phyloP scores from a whole-genome alignment of 176 grass and related monocot genomes.

The Miscanthus lutarioriparius region DNA sequence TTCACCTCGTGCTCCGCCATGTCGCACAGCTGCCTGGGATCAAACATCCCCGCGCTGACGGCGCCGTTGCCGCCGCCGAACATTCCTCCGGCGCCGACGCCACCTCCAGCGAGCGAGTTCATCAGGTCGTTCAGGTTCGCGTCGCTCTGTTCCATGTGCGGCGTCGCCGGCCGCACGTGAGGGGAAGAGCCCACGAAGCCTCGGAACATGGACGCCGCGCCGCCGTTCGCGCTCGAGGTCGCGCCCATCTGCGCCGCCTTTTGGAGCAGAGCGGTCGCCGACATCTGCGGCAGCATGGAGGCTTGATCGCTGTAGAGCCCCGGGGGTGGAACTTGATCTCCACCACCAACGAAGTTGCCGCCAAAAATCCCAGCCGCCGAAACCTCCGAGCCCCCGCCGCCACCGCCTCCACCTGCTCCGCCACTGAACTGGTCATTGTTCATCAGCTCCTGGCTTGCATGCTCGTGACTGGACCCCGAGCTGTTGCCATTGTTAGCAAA shows the following conservation, averaged over 20 bases:
- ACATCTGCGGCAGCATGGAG: conserved; percentile 77
- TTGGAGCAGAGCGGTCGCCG: conserved; percentile 87
- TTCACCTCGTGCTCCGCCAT: conserved; percentile 81
- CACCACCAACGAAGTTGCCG: conserved; percentile 50
- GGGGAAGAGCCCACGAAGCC: conserved; percentile 43
- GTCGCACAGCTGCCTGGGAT: conserved; percentile 53
- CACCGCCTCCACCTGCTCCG: conserved; percentile 23
- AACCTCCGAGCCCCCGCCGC: conserved; percentile 25
- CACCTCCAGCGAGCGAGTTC: conserved; percentile 72
- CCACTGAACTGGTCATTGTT: conserved; percentile 53
- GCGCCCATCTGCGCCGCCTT: conserved; percentile 96
- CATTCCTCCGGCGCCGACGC: conserved; percentile 41
- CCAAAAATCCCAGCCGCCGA: conserved; percentile 57
- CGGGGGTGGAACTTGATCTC: conserved; percentile 53
- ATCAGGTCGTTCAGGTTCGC: conserved; percentile 78
- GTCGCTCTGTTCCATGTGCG: conserved; percentile 72
- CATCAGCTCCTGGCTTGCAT: conserved; percentile 54
- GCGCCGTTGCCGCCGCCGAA: conserved; percentile 38
- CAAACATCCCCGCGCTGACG: conserved; percentile 50
- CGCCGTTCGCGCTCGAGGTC: conserved; percentile 58
- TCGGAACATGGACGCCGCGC: conserved; percentile 48
- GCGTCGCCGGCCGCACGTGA: conserved; percentile 26
- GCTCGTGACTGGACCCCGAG: conserved; percentile 52
- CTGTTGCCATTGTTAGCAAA: conserved; percentile 59
- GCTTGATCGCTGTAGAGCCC: conserved; percentile 64